Conservation (phyloP, 2,329 filamentous ascomycete species). For the Neofusicoccum kwambonambiense region DNA sequence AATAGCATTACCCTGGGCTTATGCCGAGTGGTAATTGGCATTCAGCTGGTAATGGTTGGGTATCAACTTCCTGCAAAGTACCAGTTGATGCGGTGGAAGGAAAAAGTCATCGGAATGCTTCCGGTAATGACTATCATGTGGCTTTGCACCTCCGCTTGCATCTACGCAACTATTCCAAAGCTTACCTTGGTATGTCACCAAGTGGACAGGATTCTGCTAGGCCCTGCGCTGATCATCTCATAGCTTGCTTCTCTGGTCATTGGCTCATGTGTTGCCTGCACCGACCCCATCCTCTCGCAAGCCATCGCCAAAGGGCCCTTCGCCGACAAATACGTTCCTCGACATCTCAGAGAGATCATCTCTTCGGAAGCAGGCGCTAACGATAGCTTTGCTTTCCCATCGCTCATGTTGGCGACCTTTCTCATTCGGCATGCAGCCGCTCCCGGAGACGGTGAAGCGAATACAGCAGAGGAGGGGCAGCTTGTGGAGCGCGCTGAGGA, state of each 20-base stretch:
- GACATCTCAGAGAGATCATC: constrained; percentile 60
- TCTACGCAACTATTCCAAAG: constrained; percentile 56
- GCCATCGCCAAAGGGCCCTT: constrained; percentile 63
- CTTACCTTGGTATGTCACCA: constrained; percentile 44
- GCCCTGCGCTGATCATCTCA: not conserved
- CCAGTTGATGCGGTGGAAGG: constrained; percentile 49
- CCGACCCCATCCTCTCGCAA: constrained; percentile 62
- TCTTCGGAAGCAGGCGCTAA: constrained; percentile 62
- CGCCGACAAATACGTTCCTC: constrained; percentile 60
- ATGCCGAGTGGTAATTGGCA: constrained; percentile 59
- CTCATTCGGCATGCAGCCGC: constrained; percentile 55
- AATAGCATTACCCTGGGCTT: constrained; percentile 48
- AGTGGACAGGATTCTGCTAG: accelerated
- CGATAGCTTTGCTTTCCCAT: constrained; percentile 63
- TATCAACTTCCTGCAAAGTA: constrained; percentile 62
- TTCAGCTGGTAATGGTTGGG: constrained; percentile 63
- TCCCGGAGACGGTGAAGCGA: constrained; percentile 40
- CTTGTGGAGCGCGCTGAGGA: not conserved
- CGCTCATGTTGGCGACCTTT: constrained; percentile 58
- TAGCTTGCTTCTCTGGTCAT: constrained; percentile 56
- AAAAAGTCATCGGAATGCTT: constrained; percentile 56
- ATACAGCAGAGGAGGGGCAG: constrained; percentile 47
- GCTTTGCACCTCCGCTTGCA: constrained; percentile 57
- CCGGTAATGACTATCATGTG: constrained; percentile 64
- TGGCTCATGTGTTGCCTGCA: constrained; percentile 61